Conservation (phyloP, 192 early-diverging fungal species). For the Coemansia reversa region DNA sequence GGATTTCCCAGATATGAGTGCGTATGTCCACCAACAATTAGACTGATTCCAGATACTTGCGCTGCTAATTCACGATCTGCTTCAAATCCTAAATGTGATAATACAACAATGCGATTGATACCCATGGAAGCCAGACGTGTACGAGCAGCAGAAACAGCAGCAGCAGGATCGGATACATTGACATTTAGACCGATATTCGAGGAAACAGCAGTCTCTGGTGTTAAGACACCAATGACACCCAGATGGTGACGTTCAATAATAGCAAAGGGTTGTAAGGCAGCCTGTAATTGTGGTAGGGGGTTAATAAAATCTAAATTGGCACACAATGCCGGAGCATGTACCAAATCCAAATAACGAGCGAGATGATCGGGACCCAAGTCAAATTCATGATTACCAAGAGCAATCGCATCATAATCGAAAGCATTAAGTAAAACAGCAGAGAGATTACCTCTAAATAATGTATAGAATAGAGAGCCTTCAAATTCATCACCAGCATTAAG, state of each 20-base stretch:
- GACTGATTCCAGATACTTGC: constrained; percentile 56
- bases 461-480: constrained; percentile 66
- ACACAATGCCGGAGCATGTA: constrained; percentile 66
- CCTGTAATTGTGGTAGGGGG: constrained; percentile 48
- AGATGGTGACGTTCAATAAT: constrained; percentile 69
- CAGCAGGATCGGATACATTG: constrained; percentile 60
- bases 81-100: constrained; percentile 76
- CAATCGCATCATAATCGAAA: constrained; percentile 60
- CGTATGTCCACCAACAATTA: constrained; percentile 78
- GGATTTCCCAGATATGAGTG: constrained; percentile 60
- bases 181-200: constrained; percentile 55
- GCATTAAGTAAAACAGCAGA: constrained; percentile 64
- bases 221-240: constrained; percentile 69
- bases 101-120: constrained; percentile 65
- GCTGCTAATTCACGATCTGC: constrained; percentile 63
- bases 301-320: constrained; percentile 64
- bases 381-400: constrained; percentile 75
- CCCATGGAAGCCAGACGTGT: constrained; percentile 62
- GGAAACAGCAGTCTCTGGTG: constrained; percentile 59
- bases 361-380: constrained; percentile 64
- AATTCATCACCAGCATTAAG: constrained; percentile 77
- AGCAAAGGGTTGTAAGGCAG: constrained; percentile 67
- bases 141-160: constrained; percentile 60
- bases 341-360: constrained; percentile 56
- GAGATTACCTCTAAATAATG: constrained; percentile 62